Evolutionary conservation across 2,329 filamentous ascomycete genomes (phyloP).

Genomic region (Verruconis gallopava): DNA sequence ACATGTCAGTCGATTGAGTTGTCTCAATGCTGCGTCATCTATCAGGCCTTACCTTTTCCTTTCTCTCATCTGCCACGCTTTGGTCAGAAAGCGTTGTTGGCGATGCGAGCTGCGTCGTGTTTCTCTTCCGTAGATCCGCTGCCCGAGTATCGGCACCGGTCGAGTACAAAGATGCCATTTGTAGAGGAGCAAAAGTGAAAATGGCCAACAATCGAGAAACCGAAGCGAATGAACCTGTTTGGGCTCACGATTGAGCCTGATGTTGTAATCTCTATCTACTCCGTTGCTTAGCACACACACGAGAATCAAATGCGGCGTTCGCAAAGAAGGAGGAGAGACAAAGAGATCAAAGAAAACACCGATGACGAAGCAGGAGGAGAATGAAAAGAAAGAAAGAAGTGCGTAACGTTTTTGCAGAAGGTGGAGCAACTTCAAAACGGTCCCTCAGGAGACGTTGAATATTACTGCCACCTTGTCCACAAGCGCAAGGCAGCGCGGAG

Average conservation of each 20-base stretch:
- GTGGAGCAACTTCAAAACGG: no score
- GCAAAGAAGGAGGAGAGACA: not conserved
- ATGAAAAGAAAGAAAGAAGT: not conserved
- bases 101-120: conserved; percentile 22
- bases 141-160: conserved; percentile 29
- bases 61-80: conserved; percentile 30
- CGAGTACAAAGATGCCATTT: conserved; percentile 11
- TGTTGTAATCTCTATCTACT: not conserved
- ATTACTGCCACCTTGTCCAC: no score
- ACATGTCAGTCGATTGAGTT: not conserved
- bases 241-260: conserved; percentile 1
- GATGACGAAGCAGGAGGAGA: not conserved
- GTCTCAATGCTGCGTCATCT: no score
- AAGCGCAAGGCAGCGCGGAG: no score
- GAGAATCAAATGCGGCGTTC: not conserved
- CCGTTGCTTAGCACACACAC: not conserved
- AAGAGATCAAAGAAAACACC: not conserved
- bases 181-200: conserved; percentile 3
- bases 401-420: no score
- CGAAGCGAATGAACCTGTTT: not conserved
- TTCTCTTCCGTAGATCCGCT: conserved; percentile 34
- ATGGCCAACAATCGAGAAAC: not conserved
- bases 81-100: conserved; percentile 20
- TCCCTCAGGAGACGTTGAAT: no score
- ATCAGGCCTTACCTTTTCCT: conserved; percentile 29